Evolutionary conservation across 108 stramenopile species (phyloP).

Genomic region (Nitzschia sp.): DNA sequence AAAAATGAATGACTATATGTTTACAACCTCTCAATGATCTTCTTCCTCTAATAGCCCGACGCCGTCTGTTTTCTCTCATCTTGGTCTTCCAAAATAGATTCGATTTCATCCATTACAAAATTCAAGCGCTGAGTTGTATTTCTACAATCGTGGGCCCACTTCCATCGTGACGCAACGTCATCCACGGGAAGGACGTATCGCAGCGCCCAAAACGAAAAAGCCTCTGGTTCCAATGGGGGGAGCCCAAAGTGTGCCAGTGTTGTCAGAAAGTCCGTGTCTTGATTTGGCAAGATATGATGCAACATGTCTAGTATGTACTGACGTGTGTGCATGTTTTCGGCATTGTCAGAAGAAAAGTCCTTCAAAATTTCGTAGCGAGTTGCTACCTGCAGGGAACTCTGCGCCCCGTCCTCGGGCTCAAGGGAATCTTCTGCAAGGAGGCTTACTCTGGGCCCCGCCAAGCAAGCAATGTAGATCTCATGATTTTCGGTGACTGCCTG

Average conservation of each 20-base stretch:
- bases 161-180: conserved; percentile 2
- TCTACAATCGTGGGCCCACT: conserved; percentile 5
- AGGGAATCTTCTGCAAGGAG: no score
- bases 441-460: not conserved
- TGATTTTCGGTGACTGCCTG: not conserved
- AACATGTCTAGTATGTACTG: conserved; percentile 8
- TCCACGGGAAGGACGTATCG: conserved; percentile 10
- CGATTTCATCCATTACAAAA: not conserved
- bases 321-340: not conserved
- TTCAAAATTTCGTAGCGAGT: not conserved
- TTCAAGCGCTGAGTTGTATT: not conserved
- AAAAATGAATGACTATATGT: no score
- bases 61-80: no score
- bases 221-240: conserved; percentile 22
- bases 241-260: conserved; percentile 13
- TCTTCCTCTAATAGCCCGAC: no score
- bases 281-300: not conserved
- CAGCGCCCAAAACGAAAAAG: conserved; percentile 30
- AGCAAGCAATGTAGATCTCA: not conserved
- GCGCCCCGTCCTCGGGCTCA: no score
- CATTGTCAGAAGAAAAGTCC: not conserved
- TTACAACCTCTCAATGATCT: no score
- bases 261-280: conserved; percentile 2
- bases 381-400: not conserved
- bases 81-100: conserved; percentile 7